These are phyloP conservation scores for Rhynchosporium secalis DNA, from an alignment of 2,329 filamentous ascomycete species.

Conservation along the genomic window DNA sequence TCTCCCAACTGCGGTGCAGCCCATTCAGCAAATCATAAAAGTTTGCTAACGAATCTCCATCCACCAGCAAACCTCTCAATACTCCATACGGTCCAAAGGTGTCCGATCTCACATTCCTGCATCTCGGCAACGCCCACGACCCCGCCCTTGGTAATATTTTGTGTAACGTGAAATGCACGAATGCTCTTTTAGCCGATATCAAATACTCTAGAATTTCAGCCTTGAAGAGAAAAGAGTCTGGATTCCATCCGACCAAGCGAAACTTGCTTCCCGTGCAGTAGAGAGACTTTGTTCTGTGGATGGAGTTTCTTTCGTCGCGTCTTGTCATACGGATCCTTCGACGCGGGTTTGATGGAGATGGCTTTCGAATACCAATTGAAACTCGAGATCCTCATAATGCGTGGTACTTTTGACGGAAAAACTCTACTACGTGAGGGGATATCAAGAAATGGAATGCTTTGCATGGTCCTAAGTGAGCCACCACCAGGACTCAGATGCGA, in stretches of 20 bases:
- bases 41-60: too few relatives aligned
- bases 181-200: neutral
- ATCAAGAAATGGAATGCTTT: too few relatives aligned
- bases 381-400: neutral
- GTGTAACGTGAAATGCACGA: neutral
- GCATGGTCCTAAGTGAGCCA: too few relatives aligned
- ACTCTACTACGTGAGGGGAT: too few relatives aligned
- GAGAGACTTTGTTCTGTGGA: neutral
- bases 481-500: too few relatives aligned
- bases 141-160: constrained; percentile 2
- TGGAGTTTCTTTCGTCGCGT: neutral
- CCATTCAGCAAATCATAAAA: too few relatives aligned
- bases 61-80: too few relatives aligned
- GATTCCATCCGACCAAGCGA: neutral
- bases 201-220: neutral
- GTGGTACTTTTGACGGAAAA: neutral
- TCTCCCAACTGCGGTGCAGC: too few relatives aligned
- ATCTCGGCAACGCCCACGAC: neutral
- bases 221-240: neutral
- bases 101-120: neutral
- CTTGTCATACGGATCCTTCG: neutral
- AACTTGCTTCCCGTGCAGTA: neutral
- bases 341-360: constrained; percentile 3
- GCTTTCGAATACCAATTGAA: constrained; percentile 1
- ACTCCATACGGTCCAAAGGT: too few relatives aligned